Conservation (phyloP, 2,329 filamentous ascomycete species). For the Penicillium aurantiogriseum region DNA sequence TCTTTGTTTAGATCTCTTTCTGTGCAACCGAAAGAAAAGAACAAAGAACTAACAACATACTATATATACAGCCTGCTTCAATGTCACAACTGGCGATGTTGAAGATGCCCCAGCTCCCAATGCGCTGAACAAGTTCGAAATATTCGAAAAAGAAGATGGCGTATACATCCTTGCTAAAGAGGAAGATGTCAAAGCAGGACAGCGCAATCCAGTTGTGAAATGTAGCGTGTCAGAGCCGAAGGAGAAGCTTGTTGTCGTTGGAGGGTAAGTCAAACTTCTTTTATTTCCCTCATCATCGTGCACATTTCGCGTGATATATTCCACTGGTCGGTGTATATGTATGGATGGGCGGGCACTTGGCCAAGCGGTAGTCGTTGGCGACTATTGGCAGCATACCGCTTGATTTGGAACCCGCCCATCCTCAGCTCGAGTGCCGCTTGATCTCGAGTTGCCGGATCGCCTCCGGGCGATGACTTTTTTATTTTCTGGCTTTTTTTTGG, state of each 20-base stretch:
- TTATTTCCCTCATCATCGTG: background rate
- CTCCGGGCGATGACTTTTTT: background rate
- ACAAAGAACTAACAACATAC: slow-evolving; percentile 5
- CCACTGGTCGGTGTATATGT: background rate
- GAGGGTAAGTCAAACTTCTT: slow-evolving; percentile 52
- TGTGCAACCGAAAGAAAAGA: background rate
- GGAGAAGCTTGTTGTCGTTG: slow-evolving; percentile 73
- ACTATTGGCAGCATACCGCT: background rate
- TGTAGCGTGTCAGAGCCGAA: slow-evolving; percentile 57
- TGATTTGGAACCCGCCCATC: background rate
- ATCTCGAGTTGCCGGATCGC: background rate
- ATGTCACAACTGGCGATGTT: slow-evolving; percentile 81
- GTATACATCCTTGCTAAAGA: slow-evolving; percentile 84
- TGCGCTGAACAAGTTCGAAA: slow-evolving; percentile 76
- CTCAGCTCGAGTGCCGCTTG: background rate
- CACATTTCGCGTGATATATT: background rate
- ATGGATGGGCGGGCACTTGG: background rate
- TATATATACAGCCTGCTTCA: slow-evolving; percentile 76
- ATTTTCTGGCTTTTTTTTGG: background rate
- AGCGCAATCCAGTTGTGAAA: slow-evolving; percentile 70
- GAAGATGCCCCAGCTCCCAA: slow-evolving; percentile 93
- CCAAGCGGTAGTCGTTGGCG: background rate
- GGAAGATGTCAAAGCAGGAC: slow-evolving; percentile 70
- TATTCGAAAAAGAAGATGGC: slow-evolving; percentile 75
- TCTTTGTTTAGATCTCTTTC: background rate